Evolutionary conservation across 1,284 basidiomycete species (phyloP), one percentile per base, ranked within the genome.

Genomic region (Apiotrichum mycotoxinovorans): DNA sequence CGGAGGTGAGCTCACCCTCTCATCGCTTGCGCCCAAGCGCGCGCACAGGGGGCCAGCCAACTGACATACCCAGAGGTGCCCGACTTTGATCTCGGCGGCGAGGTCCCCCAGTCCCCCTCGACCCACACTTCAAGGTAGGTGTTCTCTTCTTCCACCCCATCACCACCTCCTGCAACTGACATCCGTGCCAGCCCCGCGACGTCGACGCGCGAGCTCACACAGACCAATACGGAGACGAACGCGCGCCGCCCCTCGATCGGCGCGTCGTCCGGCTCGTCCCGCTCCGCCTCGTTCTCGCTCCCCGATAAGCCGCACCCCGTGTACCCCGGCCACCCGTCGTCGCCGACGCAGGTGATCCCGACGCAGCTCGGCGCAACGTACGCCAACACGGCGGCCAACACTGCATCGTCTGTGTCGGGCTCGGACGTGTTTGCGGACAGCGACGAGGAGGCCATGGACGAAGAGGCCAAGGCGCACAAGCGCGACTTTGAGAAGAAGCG

Each of bases 381-480:
- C 38, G 70, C 70, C 48, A 75, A 75, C 62, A 73, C 74, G 1
- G 60, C 69, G 33, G 68, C 69, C 47, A 75, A 74, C 54, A 64
- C 72, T 1, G 52, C 48, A 18, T 27, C 34, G 25, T 57, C 53
- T 34, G 57, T 56, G 27, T 57, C 55, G 10, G 66, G 59, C 9
- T 66, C 62, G 26, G 70, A 67, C 10, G 72, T 72, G 45, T 70
- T 76, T 50, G 66, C 62, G 53, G 86, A 87, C 69, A 82, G 87
- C 44, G 87, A 88, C 66, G 79, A 83, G 54, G 88, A 91, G 64
- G 87, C 89, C 70, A 87, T 90, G 87, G 88, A 91, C 70, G 87
- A 88, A 76, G 89, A 91, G 90, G 87, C 88, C 57, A 85, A 84
- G 54, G 87, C 83, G 44, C 90, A 90, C 75, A 89, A 91, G 70